phyloP scores from a whole-genome alignment of 306 rosid species.

The Cotoneaster glaucophyllus region DNA sequence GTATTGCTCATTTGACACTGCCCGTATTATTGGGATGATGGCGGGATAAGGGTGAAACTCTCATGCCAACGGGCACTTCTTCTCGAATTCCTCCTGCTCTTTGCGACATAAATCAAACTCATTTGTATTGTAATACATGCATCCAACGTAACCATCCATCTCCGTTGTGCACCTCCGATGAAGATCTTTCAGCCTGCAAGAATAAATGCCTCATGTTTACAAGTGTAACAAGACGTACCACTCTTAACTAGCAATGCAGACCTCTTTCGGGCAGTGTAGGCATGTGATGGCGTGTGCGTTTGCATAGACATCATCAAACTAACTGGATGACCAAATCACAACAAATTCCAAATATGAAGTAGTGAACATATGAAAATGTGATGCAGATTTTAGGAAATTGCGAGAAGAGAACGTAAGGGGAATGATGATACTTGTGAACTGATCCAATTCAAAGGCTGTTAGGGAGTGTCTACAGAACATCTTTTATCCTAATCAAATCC shows the following conservation, averaged over 20 bases:
- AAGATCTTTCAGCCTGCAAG: slow-evolving; percentile 82
- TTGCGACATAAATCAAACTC: slow-evolving; percentile 95
- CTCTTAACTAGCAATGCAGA: not conserved
- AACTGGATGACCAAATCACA: not conserved
- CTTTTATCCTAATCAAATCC: not conserved
- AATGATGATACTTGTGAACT: not conserved
- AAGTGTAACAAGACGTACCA: not conserved
- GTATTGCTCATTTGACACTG: slow-evolving; percentile 44
- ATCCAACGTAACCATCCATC: slow-evolving; percentile 84
- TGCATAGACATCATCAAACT: not conserved
- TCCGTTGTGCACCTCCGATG: slow-evolving; percentile 87
- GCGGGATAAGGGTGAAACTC: slow-evolving; percentile 2
- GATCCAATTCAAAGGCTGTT: not conserved
- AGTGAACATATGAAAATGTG: not conserved
- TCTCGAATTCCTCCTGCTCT: slow-evolving; percentile 82
- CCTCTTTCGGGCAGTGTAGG: not conserved
- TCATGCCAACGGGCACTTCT: slow-evolving; percentile 75
- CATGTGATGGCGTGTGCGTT: not conserved
- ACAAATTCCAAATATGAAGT: not conserved
- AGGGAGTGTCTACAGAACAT: not conserved
- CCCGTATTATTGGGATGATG: slow-evolving; percentile 42
- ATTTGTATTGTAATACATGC: slow-evolving; percentile 93
- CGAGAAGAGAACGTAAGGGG: not conserved
- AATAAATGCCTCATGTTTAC: slow-evolving; percentile 5
- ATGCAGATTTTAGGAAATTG: not conserved